phyloP scores from a whole-genome alignment of 1,139 yeast species.

The Casaregolazyma suthepensis region DNA sequence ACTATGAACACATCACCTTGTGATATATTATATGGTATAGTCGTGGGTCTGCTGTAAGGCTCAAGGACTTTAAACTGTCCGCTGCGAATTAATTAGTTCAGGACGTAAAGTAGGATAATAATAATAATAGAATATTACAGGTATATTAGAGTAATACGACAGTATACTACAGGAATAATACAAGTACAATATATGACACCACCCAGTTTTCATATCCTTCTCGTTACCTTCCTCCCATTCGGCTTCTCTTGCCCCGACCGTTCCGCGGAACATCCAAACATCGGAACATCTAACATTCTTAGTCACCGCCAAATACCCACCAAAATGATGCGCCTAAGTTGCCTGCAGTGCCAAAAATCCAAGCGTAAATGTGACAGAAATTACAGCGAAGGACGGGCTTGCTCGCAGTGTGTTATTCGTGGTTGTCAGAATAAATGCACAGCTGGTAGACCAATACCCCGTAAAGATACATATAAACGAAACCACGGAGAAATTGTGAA shows the following conservation, averaged over 20 bases:
- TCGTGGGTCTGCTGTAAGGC: too few species aligned
- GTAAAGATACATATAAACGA: background rate
- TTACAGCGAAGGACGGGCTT: conserved; percentile 1
- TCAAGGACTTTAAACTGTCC: too few species aligned
- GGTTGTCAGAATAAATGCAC: background rate
- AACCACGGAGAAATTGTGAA: background rate
- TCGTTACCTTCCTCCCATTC: background rate
- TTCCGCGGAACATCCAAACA: background rate
- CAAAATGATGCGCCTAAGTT: background rate
- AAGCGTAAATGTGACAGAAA: background rate
- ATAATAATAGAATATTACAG: too few species aligned
- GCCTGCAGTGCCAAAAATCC: background rate
- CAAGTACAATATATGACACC: background rate
- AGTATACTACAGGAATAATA: background rate
- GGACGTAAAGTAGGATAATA: too few species aligned
- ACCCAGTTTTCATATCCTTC: background rate
- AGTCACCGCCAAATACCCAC: background rate
- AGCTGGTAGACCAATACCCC: conserved; percentile 5
- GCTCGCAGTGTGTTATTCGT: conserved; percentile 4
- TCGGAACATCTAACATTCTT: background rate
- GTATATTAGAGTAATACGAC: too few species aligned
- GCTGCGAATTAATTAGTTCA: too few species aligned
- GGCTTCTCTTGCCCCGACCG: background rate
- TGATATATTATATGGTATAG: too few species aligned
- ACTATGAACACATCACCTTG: too few species aligned